Evolutionary conservation across 202 grass and related monocot species (phyloP).

Genomic region (Elaeis oleifera): DNA sequence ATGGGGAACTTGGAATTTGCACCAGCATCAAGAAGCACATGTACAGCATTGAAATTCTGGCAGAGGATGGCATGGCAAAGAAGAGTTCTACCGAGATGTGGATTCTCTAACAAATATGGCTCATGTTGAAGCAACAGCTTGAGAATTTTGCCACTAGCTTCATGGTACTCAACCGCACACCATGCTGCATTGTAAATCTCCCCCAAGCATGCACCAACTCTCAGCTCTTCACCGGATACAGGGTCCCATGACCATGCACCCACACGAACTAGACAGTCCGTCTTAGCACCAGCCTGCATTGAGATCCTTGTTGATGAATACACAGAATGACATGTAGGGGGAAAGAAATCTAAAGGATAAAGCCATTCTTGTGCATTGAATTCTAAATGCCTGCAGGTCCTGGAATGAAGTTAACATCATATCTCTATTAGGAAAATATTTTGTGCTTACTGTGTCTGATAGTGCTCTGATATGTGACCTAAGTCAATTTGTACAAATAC

Average conservation of each 20-base stretch:
- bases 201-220: constrained; percentile 48
- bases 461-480: no score
- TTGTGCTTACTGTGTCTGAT: no score
- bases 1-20: constrained; percentile 57
- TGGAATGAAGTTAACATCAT: no score
- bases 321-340: no score
- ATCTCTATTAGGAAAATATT: no score
- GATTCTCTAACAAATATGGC: constrained; percentile 42
- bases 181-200: constrained; percentile 43
- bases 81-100: constrained; percentile 45
- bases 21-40: constrained; percentile 33
- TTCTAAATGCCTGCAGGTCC: no score
- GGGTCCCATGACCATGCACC: constrained; percentile 58
- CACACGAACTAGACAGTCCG: constrained; percentile 35
- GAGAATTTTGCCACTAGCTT: constrained; percentile 45
- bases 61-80: constrained; percentile 64
- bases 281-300: constrained; percentile 45
- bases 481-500: no score
- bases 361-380: no score
- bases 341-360: no score
- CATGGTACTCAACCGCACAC: constrained; percentile 56
- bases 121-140: constrained; percentile 36
- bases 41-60: constrained; percentile 42
- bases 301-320: constrained; percentile 4
- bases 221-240: constrained; percentile 40